A percentile compares a stretch with the other conserved stretches of the same genome.
These are phyloP conservation scores for Phytophthora sp. DNA, from an alignment of 352 stramenopile species.

Conservation along the genomic window DNA sequence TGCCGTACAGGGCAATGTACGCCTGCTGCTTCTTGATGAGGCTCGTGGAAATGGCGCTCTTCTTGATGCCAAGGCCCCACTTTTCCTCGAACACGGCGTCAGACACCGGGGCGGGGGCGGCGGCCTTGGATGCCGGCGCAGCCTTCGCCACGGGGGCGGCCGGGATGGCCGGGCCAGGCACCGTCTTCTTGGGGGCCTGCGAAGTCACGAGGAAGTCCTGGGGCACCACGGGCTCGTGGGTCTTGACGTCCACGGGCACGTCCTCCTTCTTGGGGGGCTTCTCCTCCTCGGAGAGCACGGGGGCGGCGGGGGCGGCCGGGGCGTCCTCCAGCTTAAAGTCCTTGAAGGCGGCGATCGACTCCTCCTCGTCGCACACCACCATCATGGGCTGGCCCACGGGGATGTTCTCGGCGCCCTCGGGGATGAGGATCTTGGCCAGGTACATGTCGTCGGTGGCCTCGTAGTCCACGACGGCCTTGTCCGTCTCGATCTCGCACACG, in stretches of 20 bases:
- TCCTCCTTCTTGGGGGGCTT: slow-evolving; percentile 76
- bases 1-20: slow-evolving; percentile 83
- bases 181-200: slow-evolving; percentile 63
- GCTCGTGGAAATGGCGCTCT: slow-evolving; percentile 82
- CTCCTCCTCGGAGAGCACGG: slow-evolving; percentile 60
- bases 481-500: slow-evolving; percentile 98
- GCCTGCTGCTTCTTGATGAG: slow-evolving; percentile 86
- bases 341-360: slow-evolving; percentile 66
- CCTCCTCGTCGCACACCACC: slow-evolving; percentile 94
- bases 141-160: slow-evolving; percentile 37
- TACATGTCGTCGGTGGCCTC: slow-evolving; percentile 97
- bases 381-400: slow-evolving; percentile 94
- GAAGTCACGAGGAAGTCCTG: slow-evolving; percentile 72
- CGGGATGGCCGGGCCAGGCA: slow-evolving; percentile 47
- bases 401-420: slow-evolving; percentile 91
- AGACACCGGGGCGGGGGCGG: slow-evolving; percentile 23
- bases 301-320: slow-evolving; percentile 36
- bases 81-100: slow-evolving; percentile 62
- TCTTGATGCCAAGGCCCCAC: slow-evolving; percentile 82
- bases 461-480: slow-evolving; percentile 99
- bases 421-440: slow-evolving; percentile 96
- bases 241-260: slow-evolving; percentile 49
- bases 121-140: slow-evolving; percentile 26
- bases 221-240: slow-evolving; percentile 56
- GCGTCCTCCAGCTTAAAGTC: slow-evolving; percentile 78